phyloP scores from a whole-genome alignment of 768 basidiomycete species.

The Coprinopsis marcescibilis region DNA sequence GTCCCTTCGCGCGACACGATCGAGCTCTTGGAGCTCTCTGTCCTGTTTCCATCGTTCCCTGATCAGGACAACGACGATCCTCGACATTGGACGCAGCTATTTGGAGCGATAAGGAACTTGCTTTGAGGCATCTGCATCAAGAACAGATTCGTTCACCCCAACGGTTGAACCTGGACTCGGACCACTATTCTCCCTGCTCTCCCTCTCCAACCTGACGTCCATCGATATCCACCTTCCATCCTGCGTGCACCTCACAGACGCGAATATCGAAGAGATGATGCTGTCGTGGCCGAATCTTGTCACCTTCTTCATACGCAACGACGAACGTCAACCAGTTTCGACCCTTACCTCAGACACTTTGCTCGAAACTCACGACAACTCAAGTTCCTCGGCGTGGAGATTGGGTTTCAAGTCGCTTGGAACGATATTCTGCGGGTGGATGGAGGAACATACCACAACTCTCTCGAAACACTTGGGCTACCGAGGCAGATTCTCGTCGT shows the following conservation, averaged over 20 bases:
- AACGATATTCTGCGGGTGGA: no score
- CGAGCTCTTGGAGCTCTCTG: not conserved
- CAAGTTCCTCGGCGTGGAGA: not conserved
- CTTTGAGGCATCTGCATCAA: no score
- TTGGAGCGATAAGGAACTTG: no score
- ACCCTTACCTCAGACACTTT: not conserved
- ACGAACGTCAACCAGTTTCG: not conserved
- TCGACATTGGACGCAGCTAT: not conserved
- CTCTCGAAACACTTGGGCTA: no score
- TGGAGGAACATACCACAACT: no score
- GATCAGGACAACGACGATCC: no score
- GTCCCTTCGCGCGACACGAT: not conserved
- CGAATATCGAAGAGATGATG: not conserved
- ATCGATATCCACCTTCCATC: not conserved
- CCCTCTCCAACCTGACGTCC: not conserved
- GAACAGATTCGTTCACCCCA: no score
- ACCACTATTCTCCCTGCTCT: no score
- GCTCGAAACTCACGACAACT: not conserved
- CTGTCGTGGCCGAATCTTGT: not conserved
- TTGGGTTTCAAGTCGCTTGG: no score
- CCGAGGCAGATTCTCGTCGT: no score
- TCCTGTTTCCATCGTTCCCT: no score
- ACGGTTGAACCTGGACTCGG: no score
- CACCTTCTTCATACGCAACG: not conserved
- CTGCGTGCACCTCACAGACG: not conserved